Base-by-base conservation (phyloP, 768 basidiomycete species). In the Cystofilobasidium ferigula region DNA sequence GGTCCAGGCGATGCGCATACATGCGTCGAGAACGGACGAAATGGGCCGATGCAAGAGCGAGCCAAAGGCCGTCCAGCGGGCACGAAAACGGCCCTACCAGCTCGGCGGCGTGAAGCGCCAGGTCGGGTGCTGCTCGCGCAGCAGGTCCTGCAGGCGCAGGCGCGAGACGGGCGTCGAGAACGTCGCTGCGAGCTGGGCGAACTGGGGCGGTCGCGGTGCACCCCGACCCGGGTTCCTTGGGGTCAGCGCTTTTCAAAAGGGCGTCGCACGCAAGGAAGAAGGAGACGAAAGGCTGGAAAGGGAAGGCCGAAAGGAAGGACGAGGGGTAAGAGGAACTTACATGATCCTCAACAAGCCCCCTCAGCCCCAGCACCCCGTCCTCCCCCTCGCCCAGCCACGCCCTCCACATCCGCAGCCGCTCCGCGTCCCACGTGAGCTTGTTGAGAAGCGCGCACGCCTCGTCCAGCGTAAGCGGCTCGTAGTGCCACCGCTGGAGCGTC, bases 121-220 rank as follows among this genome's bases (percentile, higher is more conserved):
- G 22, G 47, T 43, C 8, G 63, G 57, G 16, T 42, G 57, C 0
- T 20, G 22, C 3, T 47, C 32, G 10, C 22, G 14, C 34, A 58
- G 7, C 16, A 59, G n/a, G 45, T 26, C 34, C 42, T 42, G 40
- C 14, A 64, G 43, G 8, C 26, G 24, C 28, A 32, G 34, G 0
- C 57, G 45, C 20, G 63, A 56, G 32, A 42, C 42, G 18, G 63
- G 63, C 32, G 42, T 43, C 42, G 56, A 59, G 57, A 64, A 64
- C 8, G 63, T 59, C 2, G 7, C 16, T 5, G 51, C 56, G 57
- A 64, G 54, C 42, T 30, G 16, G 14, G 32, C n/a, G 35, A 64
- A 57, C 54, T 64, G 45, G 10, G 13, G 40, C 10, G 20, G 40
- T 7, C n/a, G 26, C 10, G 47, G 36, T 8, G 9, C 22, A 34